A percentile compares a stretch with the other conserved stretches of the same genome.
These are phyloP conservation scores for Leishmania aethiopica DNA, from an alignment of 208 protist species.

Conservation along the genomic window DNA sequence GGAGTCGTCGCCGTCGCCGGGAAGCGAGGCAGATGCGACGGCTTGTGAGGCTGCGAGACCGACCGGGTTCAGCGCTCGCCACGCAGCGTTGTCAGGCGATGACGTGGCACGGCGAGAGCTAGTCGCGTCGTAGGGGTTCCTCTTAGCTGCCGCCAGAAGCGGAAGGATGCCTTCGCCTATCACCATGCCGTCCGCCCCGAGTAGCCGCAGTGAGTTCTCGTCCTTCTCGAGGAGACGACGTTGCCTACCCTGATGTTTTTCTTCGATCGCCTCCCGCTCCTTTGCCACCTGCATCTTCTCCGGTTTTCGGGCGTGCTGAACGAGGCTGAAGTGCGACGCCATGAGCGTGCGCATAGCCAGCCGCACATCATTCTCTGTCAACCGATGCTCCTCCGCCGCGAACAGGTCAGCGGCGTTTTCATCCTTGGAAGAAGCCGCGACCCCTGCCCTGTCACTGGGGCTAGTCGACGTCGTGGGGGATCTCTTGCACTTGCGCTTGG, in stretches of 20 bases:
- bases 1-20: background rate
- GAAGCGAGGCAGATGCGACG: background rate
- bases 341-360: slow-evolving; percentile 80
- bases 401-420: background rate
- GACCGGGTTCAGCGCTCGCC: slow-evolving; percentile 37
- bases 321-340: slow-evolving; percentile 48
- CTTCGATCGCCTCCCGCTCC: slow-evolving; percentile 26
- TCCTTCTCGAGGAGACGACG: slow-evolving; percentile 67
- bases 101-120: background rate
- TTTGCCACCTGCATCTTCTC: slow-evolving; percentile 41
- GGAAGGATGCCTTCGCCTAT: slow-evolving; percentile 76
- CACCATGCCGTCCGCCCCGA: slow-evolving; percentile 45
- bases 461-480: background rate
- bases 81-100: slow-evolving; percentile 11
- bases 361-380: slow-evolving; percentile 73
- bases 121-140: background rate
- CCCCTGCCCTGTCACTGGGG: background rate
- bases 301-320: slow-evolving; percentile 18
- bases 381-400: slow-evolving; percentile 33
- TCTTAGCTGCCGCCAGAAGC: background rate
- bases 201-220: slow-evolving; percentile 55
- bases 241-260: slow-evolving; percentile 30
- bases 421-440: background rate
- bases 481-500: background rate
- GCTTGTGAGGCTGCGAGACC: slow-evolving; percentile 28